These are phyloP conservation scores for Malus hybrid DNA, from an alignment of 331 rosid species.

Conservation along the genomic window DNA sequence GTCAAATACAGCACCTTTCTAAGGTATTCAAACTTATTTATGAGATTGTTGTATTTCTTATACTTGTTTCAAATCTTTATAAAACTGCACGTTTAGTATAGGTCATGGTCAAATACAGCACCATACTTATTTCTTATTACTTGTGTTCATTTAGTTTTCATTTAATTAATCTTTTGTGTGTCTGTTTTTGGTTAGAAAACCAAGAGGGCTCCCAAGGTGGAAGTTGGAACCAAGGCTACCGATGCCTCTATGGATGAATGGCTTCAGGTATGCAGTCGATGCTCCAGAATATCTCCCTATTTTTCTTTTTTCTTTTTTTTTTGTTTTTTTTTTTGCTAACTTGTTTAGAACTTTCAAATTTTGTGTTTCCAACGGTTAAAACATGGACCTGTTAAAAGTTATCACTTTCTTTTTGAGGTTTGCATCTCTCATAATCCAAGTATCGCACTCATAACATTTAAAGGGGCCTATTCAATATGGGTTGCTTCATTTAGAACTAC, in stretches of 20 bases:
- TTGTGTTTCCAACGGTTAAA: not conserved
- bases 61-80: not conserved
- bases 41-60: not conserved
- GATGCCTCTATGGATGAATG: slow-evolving; percentile 85
- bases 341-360: not conserved
- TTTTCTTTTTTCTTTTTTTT: accelerated
- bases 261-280: slow-evolving; percentile 66
- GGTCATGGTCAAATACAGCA: too few species aligned
- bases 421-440: not conserved
- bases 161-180: not conserved
- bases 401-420: not conserved
- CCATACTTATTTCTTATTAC: too few species aligned
- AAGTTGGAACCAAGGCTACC: slow-evolving; percentile 74
- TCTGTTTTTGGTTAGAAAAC: slow-evolving; percentile 51
- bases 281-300: not conserved
- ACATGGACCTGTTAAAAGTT: not conserved
- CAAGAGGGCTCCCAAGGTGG: slow-evolving; percentile 88
- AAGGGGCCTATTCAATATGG: not conserved
- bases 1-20: slow-evolving; percentile 74
- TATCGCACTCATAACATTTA: not conserved
- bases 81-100: not conserved
- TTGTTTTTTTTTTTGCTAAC: not conserved
- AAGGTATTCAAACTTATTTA: slow-evolving; percentile 47
- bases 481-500: not conserved
- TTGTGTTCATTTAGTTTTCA: not conserved